Conservation (phyloP, 495 filamentous ascomycete genomes). For the Podospora conica region DNA sequence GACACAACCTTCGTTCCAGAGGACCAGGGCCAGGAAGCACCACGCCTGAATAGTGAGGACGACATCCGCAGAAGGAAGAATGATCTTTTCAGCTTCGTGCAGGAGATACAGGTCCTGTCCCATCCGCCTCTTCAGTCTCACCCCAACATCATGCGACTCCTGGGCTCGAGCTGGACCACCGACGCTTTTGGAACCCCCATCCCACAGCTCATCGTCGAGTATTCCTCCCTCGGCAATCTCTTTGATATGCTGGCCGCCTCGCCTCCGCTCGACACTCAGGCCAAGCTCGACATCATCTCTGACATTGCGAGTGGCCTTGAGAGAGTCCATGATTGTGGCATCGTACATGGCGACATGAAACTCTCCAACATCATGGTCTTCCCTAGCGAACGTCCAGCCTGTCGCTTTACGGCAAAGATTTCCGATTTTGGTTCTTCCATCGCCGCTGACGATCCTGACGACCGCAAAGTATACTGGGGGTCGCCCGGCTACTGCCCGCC, state of each 20-base stretch:
- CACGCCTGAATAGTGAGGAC: too few species aligned
- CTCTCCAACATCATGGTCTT: not conserved
- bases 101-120: not conserved
- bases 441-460: not conserved
- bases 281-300: not conserved
- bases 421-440: not conserved
- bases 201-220: not conserved
- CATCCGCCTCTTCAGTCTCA: not conserved
- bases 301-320: not conserved
- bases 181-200: not conserved
- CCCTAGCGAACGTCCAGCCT: not conserved
- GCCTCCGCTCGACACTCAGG: not conserved
- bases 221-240: not conserved
- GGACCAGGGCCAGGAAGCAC: too few species aligned
- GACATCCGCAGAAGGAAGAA: not conserved
- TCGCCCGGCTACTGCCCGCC: not conserved
- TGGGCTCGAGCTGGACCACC: not conserved
- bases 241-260: not conserved
- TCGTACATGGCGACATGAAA: not conserved
- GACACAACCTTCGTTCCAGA: not conserved
- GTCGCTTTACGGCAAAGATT: not conserved
- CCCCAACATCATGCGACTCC: not conserved
- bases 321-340: not conserved
- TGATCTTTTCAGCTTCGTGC: not conserved
- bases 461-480: not conserved